phyloP scores from a whole-genome alignment of 2,329 filamentous ascomycete species.

The Fusarium multiceps region DNA sequence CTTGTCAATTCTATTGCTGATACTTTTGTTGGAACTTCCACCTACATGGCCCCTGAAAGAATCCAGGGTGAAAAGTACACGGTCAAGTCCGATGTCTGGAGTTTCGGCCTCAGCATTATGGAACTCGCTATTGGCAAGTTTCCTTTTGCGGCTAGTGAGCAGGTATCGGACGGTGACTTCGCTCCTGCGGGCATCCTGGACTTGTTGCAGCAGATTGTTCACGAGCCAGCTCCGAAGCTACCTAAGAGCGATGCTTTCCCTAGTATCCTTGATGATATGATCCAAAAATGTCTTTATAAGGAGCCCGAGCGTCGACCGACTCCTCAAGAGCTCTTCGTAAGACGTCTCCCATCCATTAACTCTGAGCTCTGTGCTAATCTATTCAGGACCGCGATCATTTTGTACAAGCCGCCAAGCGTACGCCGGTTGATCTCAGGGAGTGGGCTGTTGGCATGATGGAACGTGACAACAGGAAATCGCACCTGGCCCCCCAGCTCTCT shows the following conservation, averaged over 20 bases:
- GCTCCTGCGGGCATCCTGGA: slow-evolving; percentile 96
- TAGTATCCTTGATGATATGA: slow-evolving; percentile 93
- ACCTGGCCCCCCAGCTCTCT: slow-evolving; percentile 83
- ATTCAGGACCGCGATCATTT: slow-evolving; percentile 89
- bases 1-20: slow-evolving; percentile 98
- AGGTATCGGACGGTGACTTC: slow-evolving; percentile 77
- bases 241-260: slow-evolving; percentile 99
- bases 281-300: slow-evolving; percentile 94
- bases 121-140: slow-evolving; percentile 98
- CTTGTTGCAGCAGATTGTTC: slow-evolving; percentile 94
- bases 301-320: slow-evolving; percentile 89
- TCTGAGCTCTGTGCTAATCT: slow-evolving; percentile 26
- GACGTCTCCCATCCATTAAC: slow-evolving; percentile 48
- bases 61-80: slow-evolving; percentile 98
- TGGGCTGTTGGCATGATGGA: slow-evolving; percentile 97
- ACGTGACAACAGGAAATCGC: slow-evolving; percentile 93
- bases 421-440: slow-evolving; percentile 90
- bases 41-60: slow-evolving; percentile 98
- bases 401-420: slow-evolving; percentile 94
- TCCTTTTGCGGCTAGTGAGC: slow-evolving; percentile 83
- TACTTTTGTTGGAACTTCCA: slow-evolving; percentile 97
- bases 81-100: slow-evolving; percentile 99
- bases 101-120: slow-evolving; percentile 95
- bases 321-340: slow-evolving; percentile 90
- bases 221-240: slow-evolving; percentile 91